Base-by-base conservation (phyloP, 2,329 filamentous ascomycete species). In the Catunica adiposa region DNA sequence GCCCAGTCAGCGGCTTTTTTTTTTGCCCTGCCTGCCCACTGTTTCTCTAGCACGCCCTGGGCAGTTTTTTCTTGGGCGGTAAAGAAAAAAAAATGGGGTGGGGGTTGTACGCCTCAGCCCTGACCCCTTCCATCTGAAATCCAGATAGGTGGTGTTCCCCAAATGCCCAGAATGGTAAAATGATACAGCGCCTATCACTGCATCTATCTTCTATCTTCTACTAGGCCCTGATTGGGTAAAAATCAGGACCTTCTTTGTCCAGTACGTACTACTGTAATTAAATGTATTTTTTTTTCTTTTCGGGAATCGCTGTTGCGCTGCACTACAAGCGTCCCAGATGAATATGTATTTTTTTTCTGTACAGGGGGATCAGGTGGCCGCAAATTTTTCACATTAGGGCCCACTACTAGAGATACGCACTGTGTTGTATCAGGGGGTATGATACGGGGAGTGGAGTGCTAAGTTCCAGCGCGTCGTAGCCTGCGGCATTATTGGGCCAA, bases 31-130 rank as follows among this genome's bases (percentile, higher is more conserved):
- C 50, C 42, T 59, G 50, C 51, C 50, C 52, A 56, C 51, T 60
- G 52, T 58, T 58, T 58, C 55, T 59, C 58, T 55, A 54, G 52
- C 40, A 38, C 55, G 40, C 55, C 50, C 48, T 47, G 25, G 37
- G 11, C 29, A 17, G 29, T 55, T 55, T 37, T 26, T 47, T 54
- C 42, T 51, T 50, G 22, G 52, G 52, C 22, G 37, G 48, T 51
- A 20, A 29, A 34, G 25, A 9, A 14, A n/a, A 20, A 25, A 20
- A 14, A 29, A 51, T 29, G 25, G 48, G 48, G 48, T 29, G 25
- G 40, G 40, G 40, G n/a, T 31, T 53, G 51, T 53, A 31, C 51
- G 34, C 38, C 15, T 9, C 15, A 8, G 17, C 51, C 51, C 51
- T n/a, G 11, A 8, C 40, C 40, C 8, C 40, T 44, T 17, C 40